Percentiles rank a stretch among this genome's conserved stretches.
Conservation (phyloP, 2,329 filamentous ascomycete genomes). For the Ophiostoma montium region DNA sequence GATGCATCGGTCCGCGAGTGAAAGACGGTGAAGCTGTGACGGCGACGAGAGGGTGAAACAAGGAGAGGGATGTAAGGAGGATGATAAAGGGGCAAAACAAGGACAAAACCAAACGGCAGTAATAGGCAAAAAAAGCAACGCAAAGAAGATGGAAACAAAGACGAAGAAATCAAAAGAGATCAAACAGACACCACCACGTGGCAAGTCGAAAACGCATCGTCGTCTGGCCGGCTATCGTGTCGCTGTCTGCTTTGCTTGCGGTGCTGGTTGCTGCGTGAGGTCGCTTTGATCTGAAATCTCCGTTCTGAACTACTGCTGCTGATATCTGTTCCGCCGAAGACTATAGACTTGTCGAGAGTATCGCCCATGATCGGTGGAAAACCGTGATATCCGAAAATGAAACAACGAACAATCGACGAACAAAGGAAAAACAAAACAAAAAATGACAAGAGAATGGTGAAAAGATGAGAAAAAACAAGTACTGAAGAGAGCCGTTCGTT, state of each 20-base stretch:
- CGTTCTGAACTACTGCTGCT: slow-evolving; percentile 9
- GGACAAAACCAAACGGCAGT: not conserved
- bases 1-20: too few relatives aligned
- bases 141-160: not conserved
- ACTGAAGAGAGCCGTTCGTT: not conserved
- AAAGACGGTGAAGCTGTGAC: too few relatives aligned
- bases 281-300: slow-evolving; percentile 1
- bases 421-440: not conserved
- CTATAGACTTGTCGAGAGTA: slow-evolving; percentile 11
- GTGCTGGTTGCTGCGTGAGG: not conserved
- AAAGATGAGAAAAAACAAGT: slow-evolving; percentile 1
- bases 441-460: not conserved
- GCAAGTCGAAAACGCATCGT: not conserved
- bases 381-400: slow-evolving; percentile 6
- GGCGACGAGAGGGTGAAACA: not conserved
- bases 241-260: not conserved
- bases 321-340: slow-evolving; percentile 11
- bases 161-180: not conserved
- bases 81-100: not conserved
- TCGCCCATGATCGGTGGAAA: slow-evolving; percentile 6
- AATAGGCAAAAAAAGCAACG: not conserved
- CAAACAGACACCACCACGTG: not conserved
- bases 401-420: too few relatives aligned
- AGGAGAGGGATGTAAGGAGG: not conserved
- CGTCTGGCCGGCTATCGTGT: not conserved